Conservation (phyloP, 805 yeast genomes). For the Suhomyces sp. region DNA sequence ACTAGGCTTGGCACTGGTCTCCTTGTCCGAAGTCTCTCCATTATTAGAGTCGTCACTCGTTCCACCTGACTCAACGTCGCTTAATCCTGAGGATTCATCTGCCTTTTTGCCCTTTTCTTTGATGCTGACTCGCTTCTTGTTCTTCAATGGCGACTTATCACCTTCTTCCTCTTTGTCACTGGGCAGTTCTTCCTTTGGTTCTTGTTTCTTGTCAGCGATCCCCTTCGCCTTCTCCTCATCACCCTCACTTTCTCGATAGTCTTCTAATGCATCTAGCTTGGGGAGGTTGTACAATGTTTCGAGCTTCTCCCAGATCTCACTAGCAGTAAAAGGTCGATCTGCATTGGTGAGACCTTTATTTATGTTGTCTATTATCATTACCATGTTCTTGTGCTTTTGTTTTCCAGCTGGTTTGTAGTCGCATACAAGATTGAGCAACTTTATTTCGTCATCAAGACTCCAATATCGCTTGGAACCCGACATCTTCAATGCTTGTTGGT, state of each 20-base stretch:
- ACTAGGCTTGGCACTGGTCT: neutral
- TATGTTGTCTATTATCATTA: constrained; percentile 39
- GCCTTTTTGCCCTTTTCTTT: neutral
- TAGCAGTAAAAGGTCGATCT: constrained; percentile 33
- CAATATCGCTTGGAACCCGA: constrained; percentile 33
- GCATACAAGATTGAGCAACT: constrained; percentile 58
- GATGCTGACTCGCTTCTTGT: constrained; percentile 4
- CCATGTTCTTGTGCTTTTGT: constrained; percentile 42
- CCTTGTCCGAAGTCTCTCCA: neutral
- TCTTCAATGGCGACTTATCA: neutral
- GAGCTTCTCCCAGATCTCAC: constrained; percentile 59
- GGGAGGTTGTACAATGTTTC: constrained; percentile 52
- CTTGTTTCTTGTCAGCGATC: neutral
- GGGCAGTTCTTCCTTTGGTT: constrained; percentile 1
- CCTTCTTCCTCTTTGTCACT: constrained; percentile 2
- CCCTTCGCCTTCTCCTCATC: neutral
- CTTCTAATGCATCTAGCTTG: constrained; percentile 55
- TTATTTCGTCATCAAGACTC: constrained; percentile 61
- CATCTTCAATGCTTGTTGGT: neutral
- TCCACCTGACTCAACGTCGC: constrained; percentile 15
- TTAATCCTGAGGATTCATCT: constrained; percentile 15
- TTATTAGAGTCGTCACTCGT: neutral
- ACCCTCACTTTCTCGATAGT: constrained; percentile 12
- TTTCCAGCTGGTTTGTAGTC: constrained; percentile 68
- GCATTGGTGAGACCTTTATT: constrained; percentile 22